Evolutionary conservation across 768 basidiomycete genomes (phyloP), one percentile per base, ranked within the genome.

Genomic region (Hydnum rufescens): DNA sequence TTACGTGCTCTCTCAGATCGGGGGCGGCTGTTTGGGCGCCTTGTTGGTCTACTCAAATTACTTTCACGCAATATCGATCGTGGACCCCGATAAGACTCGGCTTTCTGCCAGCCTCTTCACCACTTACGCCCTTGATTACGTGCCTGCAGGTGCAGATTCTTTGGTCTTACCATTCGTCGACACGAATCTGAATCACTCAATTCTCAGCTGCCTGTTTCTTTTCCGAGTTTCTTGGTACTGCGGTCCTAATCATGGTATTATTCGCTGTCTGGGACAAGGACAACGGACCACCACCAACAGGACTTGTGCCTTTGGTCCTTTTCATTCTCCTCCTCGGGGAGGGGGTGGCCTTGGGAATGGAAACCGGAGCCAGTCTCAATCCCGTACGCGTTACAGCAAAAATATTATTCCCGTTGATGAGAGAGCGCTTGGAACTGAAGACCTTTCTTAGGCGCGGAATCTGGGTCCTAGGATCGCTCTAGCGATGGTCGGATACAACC

Each of bases 391-490:
- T 47, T 8, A 47, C 44, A 47, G 44, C 44, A 47, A 16, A 25
- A 28, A 13, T 8, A 26, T 13, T 13, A 26, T 13, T 25, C 8
- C 44, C 8, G 34, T 19, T 8, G 8, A 8, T 39, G 44, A 47
- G 8, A 8, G 8, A 8, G 13, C 13, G 8, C 26, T 47, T 47
- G 13, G 13, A 47, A 8, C 44, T 1, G 44, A 8, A 13, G 26
- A 16, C 44, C 13, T 28, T 3, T 71, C 75, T 39, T 39, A 39
- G 36, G 36, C 36, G 1, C 75, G 81, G 59, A 81, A 82, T 64
- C 64, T 82, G 25, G 80, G 81, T 4, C 80, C 80, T 2, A 70
- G 80, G 5, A 58, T 82, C 32, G 62, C 81, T 60, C 80, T 78
- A 1, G 71, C 79, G 3, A 80, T 82, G 26, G 44, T 47, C 26